Evolutionary conservation across 2,329 filamentous ascomycete species (phyloP).

Genomic region (Podosphaera fusca): DNA sequence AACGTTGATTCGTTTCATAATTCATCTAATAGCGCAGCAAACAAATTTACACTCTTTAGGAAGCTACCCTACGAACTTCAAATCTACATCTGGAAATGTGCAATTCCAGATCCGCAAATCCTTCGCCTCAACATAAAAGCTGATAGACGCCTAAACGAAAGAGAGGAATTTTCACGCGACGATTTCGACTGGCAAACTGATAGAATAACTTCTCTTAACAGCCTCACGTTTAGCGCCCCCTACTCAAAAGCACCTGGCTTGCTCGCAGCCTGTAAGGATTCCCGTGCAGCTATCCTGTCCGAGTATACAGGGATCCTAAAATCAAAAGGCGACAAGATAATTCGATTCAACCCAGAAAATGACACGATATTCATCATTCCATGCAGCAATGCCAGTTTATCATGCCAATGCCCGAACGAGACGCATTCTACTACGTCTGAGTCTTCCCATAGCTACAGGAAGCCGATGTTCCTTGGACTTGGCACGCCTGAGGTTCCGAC

Average conservation of each 20-base stretch:
- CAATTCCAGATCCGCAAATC: constrained; percentile 1
- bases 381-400: background rate
- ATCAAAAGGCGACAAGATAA: background rate
- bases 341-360: constrained; percentile 1
- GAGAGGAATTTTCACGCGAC: background rate
- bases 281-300: background rate
- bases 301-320: background rate
- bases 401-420: background rate
- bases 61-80: constrained; percentile 1
- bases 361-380: constrained; percentile 1
- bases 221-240: background rate
- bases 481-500: background rate
- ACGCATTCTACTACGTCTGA: background rate
- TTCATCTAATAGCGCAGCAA: background rate
- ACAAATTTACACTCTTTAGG: background rate
- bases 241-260: background rate
- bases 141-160: background rate
- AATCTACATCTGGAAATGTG: background rate
- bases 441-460: background rate
- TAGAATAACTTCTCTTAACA: background rate
- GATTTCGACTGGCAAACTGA: background rate
- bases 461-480: background rate
- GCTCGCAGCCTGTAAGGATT: background rate
- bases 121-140: background rate
- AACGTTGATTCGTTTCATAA: background rate